Percentiles rank a stretch among this genome's conserved stretches.
These are phyloP conservation scores for Vaccinium vitisidaea DNA, from an alignment of 148 eudicot genomes.

Conservation along the genomic window DNA sequence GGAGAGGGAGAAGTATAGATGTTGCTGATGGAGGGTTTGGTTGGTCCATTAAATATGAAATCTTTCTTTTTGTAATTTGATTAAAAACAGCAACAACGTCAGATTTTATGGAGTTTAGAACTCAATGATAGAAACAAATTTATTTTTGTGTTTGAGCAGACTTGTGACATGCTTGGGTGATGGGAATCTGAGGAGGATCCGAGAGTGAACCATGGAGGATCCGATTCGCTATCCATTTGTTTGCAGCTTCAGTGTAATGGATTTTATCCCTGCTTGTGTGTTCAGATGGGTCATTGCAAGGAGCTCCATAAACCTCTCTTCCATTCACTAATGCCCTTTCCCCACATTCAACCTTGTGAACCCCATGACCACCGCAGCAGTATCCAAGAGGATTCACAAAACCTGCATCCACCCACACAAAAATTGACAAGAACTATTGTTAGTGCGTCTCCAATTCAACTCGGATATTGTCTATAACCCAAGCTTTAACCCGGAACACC, in stretches of 20 bases:
- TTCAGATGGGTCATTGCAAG: slow-evolving; percentile 22
- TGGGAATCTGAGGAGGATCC: slow-evolving; percentile 45
- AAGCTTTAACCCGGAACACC: no score
- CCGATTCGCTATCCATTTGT: slow-evolving; percentile 29
- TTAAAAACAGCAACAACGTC: no score
- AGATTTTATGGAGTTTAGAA: no score
- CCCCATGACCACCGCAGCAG: slow-evolving; percentile 28
- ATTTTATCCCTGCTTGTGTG: slow-evolving; percentile 43
- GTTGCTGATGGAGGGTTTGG: no score
- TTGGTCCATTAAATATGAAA: no score
- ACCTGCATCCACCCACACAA: slow-evolving; percentile 15
- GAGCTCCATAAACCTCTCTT: slow-evolving; percentile 18
- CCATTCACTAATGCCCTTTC: slow-evolving; percentile 20
- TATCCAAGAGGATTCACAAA: slow-evolving; percentile 27
- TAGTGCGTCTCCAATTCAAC: neutral
- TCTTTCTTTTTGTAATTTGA: no score
- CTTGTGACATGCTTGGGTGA: slow-evolving; percentile 34
- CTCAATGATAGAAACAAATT: neutral
- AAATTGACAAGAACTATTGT: neutral
- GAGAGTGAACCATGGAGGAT: slow-evolving; percentile 45
- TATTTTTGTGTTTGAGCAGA: neutral
- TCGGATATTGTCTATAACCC: neutral
- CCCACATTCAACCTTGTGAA: slow-evolving; percentile 19
- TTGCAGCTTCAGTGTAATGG: slow-evolving; percentile 32
- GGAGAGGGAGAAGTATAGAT: no score